Conservation (phyloP, 2,329 filamentous ascomycete species). For the Paradendryphiella salina region DNA sequence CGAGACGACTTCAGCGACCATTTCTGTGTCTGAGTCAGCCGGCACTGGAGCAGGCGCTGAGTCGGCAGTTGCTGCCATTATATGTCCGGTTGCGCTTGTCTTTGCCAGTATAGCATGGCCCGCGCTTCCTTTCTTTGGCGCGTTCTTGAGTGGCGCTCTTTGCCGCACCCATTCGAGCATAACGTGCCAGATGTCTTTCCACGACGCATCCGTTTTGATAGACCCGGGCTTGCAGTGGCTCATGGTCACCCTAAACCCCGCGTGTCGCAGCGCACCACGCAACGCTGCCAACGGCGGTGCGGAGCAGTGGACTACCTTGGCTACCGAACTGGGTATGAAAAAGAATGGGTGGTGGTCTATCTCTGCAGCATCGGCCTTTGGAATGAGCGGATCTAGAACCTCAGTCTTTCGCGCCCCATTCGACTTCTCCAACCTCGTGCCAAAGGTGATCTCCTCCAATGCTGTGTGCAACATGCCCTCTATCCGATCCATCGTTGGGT, state of each 20-base stretch:
- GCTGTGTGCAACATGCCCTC: constrained; percentile 91
- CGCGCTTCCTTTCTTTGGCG: constrained; percentile 69
- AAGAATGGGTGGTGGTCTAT: constrained; percentile 83
- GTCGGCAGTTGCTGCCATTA: constrained; percentile 3
- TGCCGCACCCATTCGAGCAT: constrained; percentile 91
- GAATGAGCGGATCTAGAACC: constrained; percentile 46
- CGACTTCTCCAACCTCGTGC: constrained; percentile 23
- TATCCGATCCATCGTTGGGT: constrained; percentile 78
- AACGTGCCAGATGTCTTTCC: constrained; percentile 86
- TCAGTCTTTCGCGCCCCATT: constrained; percentile 25
- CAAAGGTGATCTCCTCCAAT: constrained; percentile 67
- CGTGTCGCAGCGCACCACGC: constrained; percentile 75
- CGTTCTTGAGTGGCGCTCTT: constrained; percentile 74
- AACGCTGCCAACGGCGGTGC: constrained; percentile 80
- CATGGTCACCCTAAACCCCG: constrained; percentile 81
- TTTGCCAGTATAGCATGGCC: constrained; percentile 64
- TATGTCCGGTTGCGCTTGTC: constrained; percentile 23
- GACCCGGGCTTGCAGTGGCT: constrained; percentile 89
- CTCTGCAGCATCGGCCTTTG: constrained; percentile 40
- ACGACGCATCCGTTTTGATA: constrained; percentile 92
- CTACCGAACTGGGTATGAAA: constrained; percentile 73
- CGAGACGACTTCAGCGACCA: not conserved
- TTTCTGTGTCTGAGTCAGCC: constrained; percentile 4
- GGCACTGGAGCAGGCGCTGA: constrained; percentile 5
- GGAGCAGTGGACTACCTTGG: constrained; percentile 75